Conservation (phyloP, 345 rosid genomes). For the Clarkia xantiana region DNA sequence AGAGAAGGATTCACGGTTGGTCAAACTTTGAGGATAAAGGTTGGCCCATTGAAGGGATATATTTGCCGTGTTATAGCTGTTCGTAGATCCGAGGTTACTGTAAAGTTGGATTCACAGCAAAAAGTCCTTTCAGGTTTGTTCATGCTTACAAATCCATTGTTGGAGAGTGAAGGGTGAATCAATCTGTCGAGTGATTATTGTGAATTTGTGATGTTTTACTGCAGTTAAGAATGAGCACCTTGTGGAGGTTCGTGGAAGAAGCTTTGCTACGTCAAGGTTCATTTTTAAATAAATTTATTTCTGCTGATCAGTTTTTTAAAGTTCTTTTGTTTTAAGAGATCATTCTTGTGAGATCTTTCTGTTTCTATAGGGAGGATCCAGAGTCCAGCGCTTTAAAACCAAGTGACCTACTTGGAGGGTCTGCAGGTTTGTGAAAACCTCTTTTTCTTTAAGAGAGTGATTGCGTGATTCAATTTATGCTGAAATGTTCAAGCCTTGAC, state of each 20-base stretch:
- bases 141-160: slow-evolving; percentile 3
- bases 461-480: background rate
- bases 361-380: slow-evolving; percentile 41
- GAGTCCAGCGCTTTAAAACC: slow-evolving; percentile 44
- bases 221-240: slow-evolving; percentile 86
- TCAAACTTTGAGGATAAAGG: slow-evolving; percentile 78
- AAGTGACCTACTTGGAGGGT: slow-evolving; percentile 57
- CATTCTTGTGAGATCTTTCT: slow-evolving; percentile 13
- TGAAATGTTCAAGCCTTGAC: background rate
- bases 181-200: background rate
- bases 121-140: slow-evolving; percentile 65
- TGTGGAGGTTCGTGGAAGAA: slow-evolving; percentile 70
- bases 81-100: slow-evolving; percentile 67
- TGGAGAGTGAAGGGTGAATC: slow-evolving; percentile 3
- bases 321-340: slow-evolving; percentile 2
- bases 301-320: too few relatives aligned
- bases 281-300: background rate
- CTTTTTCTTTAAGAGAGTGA: background rate
- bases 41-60: slow-evolving; percentile 90
- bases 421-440: slow-evolving; percentile 43
- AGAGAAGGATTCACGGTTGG: slow-evolving; percentile 66
- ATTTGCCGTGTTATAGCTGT: slow-evolving; percentile 79
- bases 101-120: slow-evolving; percentile 85
- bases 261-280: slow-evolving; percentile 19
- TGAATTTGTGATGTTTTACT: slow-evolving; percentile 9